These are phyloP conservation scores for Echeveria elegans DNA, from an alignment of 164 flowering plant species.

Conservation along the genomic window DNA sequence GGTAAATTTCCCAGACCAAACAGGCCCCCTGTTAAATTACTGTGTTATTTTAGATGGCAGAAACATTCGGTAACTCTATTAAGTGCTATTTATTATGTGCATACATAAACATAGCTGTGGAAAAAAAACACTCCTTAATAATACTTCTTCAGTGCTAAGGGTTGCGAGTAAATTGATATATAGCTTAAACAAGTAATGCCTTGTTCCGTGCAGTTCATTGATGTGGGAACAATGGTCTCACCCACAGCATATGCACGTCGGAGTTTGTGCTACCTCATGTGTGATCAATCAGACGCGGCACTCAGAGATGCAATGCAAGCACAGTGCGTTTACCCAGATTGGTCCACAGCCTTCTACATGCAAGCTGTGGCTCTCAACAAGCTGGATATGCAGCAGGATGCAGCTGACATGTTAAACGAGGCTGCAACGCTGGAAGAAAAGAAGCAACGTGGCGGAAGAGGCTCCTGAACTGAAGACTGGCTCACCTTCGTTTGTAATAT, in stretches of 20 bases:
- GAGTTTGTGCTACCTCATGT: background rate
- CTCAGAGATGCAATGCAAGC: slow-evolving; percentile 5
- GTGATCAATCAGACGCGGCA: background rate
- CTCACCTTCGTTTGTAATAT: background rate
- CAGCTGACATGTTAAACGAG: background rate
- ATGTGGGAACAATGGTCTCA: background rate
- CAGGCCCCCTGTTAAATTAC: too few species aligned
- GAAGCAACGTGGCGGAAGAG: slow-evolving; percentile 6
- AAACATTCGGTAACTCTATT: too few species aligned
- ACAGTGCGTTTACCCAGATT: background rate
- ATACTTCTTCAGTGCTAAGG: too few species aligned
- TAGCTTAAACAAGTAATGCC: too few species aligned
- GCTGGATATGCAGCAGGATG: background rate
- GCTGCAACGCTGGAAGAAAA: slow-evolving; percentile 4
- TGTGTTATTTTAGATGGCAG: too few species aligned
- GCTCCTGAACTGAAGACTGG: background rate
- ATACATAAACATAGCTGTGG: too few species aligned
- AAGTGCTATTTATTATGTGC: too few species aligned
- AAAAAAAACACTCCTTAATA: too few species aligned
- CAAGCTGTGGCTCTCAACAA: background rate
- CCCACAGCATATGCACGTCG: background rate
- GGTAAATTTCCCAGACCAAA: too few species aligned
- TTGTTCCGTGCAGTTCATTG: background rate
- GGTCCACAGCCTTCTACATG: slow-evolving; percentile 1
- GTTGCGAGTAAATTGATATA: too few species aligned